Conservation (phyloP, 2,329 filamentous ascomycete genomes). For the Fusarium acutatum region DNA sequence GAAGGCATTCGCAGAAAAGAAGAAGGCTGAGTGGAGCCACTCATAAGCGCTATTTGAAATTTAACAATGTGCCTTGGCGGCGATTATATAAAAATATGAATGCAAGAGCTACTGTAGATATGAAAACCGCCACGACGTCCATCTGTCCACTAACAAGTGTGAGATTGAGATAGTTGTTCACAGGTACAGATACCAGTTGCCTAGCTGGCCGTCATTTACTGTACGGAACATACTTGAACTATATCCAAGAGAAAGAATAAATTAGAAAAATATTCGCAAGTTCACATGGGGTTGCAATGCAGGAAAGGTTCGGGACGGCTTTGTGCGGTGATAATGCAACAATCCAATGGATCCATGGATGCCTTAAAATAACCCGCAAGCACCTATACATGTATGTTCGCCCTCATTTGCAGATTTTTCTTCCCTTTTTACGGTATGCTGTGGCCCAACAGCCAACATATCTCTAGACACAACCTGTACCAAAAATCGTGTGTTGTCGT, state of each 20-base stretch:
- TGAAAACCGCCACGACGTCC: not conserved
- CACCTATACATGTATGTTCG: not conserved
- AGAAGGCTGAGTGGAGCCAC: slow-evolving; percentile 89
- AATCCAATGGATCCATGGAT: not conserved
- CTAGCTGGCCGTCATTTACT: not conserved
- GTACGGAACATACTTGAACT: not conserved
- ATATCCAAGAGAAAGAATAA: not conserved
- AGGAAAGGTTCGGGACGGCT: not conserved
- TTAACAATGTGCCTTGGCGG: not conserved
- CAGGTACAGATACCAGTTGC: not conserved
- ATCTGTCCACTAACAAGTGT: not conserved
- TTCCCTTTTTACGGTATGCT: not conserved
- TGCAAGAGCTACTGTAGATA: not conserved
- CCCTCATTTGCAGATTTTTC: not conserved
- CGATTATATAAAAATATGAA: not conserved
- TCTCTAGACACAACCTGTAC: not conserved
- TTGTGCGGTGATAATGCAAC: not conserved
- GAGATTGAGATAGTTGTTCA: slow-evolving; percentile 7
- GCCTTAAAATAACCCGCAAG: not conserved
- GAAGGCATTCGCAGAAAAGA: slow-evolving; percentile 95
- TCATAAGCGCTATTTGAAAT: slow-evolving; percentile 57
- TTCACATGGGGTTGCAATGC: not conserved
- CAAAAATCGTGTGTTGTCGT: slow-evolving; percentile 10
- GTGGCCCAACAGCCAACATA: slow-evolving; percentile 11
- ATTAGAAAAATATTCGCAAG: not conserved